phyloP scores from a whole-genome alignment of 176 grass and related monocot genomes.

The Oryza australiensis region DNA sequence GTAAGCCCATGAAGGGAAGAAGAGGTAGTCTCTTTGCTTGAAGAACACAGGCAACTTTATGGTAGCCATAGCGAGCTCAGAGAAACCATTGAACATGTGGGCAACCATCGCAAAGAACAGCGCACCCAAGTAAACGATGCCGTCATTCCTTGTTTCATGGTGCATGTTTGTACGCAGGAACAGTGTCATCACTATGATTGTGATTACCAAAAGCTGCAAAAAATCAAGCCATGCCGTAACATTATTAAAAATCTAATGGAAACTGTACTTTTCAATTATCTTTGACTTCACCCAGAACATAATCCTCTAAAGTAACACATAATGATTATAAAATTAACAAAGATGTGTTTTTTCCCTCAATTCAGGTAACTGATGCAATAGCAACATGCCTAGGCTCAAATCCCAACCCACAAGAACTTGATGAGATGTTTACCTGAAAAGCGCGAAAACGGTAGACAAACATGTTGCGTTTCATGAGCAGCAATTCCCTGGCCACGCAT shows the following conservation, averaged over 20 bases:
- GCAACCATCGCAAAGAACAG: slow-evolving; percentile 57
- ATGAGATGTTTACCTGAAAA: slow-evolving; percentile 46
- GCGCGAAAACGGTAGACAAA: slow-evolving; percentile 59
- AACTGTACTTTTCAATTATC: background rate
- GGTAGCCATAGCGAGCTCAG: slow-evolving; percentile 66
- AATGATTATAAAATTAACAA: no score
- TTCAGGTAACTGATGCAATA: background rate
- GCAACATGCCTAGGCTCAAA: background rate
- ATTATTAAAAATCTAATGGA: background rate
- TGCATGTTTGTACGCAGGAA: slow-evolving; percentile 72
- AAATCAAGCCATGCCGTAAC: background rate
- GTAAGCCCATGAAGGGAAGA: slow-evolving; percentile 72
- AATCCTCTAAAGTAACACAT: background rate
- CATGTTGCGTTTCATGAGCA: slow-evolving; percentile 67
- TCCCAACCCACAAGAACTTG: background rate
- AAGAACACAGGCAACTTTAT: slow-evolving; percentile 77
- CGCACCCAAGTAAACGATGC: slow-evolving; percentile 57
- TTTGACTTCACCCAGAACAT: background rate
- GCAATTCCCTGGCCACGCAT: slow-evolving; percentile 43
- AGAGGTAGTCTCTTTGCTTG: slow-evolving; percentile 74
- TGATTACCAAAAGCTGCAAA: slow-evolving; percentile 51
- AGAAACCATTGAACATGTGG: slow-evolving; percentile 69
- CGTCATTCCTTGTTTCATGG: slow-evolving; percentile 37
- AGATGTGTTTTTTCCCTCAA: background rate
- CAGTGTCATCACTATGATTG: slow-evolving; percentile 56